Base-by-base conservation (phyloP, 257 asterid genomes). In the Solanum commersonii region DNA sequence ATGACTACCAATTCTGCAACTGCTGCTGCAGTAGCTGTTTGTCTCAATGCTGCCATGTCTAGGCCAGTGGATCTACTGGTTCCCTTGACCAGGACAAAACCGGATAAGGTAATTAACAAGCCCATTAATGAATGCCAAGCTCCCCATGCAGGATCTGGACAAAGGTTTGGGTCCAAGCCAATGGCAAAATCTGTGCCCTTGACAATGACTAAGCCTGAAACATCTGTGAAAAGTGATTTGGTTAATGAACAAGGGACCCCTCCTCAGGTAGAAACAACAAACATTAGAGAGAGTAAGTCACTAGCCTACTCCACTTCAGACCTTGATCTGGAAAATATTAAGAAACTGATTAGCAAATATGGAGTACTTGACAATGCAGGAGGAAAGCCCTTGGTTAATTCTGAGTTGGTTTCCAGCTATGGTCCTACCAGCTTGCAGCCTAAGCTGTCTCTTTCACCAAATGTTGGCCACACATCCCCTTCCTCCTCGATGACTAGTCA, bases 231-330 rank as follows among this genome's bases (percentile, higher is more conserved):
- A 52, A 88, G 22, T 77, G 83, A 87, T 33, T 44, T 70, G 83
- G 85, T 88, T 46, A 76, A 86, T 65, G 87, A 89, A 59, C 89
- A 89, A 67, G 91, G 91, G 63, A 18, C 84, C 76, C 85, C 88
- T 52, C 85, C 60, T 68, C 52, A 16, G 33, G 86, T 56, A 38
- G 88, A 67, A 84, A 42, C 22, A 7, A 71, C 38, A 12, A 11
- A 56, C 88, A 74, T 34, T 63, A 44, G 49, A 14, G 86, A 65
- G 70, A 79, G 29, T 20, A 88, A 44, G 72, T 79, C 89, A 79
- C 38, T 68, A 34, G 29, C 63, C 13, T 60, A 87, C 31, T 44
- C 85, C 83, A 23, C 89, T 29, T 60, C 87, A 79, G 59, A 85
- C 29, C 85, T 88, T 60, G 27, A 87, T 22, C 10, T 27, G 84